phyloP scores from a whole-genome alignment of 2,329 filamentous ascomycete genomes.

The Colletotrichum sp. region DNA sequence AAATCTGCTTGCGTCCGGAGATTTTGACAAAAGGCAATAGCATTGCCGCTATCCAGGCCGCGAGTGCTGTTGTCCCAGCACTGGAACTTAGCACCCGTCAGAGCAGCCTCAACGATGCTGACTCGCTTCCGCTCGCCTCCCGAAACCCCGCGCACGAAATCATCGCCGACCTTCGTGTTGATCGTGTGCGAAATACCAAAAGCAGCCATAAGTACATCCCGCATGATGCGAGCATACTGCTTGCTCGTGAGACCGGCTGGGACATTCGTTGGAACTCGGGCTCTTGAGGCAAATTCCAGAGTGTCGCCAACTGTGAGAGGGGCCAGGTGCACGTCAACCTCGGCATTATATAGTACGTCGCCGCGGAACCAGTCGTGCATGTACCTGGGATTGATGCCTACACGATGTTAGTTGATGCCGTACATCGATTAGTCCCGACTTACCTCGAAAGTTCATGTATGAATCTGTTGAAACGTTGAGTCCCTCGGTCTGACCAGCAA shows the following conservation, averaged over 20 bases:
- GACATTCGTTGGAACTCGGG: constrained; percentile 51
- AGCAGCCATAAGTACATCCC: constrained; percentile 59
- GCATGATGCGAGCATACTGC: constrained; percentile 50
- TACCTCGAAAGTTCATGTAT: constrained; percentile 26
- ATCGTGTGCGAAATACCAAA: constrained; percentile 31
- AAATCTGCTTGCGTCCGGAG: constrained; percentile 48
- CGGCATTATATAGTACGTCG: constrained; percentile 71
- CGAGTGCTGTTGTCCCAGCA: constrained; percentile 38
- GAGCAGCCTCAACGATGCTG: constrained; percentile 26
- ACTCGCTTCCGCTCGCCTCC: constrained; percentile 45
- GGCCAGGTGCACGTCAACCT: constrained; percentile 69
- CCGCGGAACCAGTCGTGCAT: constrained; percentile 47
- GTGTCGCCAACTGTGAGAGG: constrained; percentile 65
- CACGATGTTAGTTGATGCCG: background rate
- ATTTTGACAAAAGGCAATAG: constrained; percentile 59
- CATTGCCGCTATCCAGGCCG: constrained; percentile 47
- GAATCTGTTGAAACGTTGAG: constrained; percentile 26
- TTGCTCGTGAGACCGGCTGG: constrained; percentile 49
- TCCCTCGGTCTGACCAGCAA: constrained; percentile 23
- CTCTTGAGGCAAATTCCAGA: constrained; percentile 63
- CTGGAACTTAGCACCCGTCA: constrained; percentile 25
- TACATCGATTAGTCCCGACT: accelerated
- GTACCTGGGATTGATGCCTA: constrained; percentile 17
- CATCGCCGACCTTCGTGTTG: constrained; percentile 24
- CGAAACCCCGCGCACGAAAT: constrained; percentile 21